A percentile compares a stretch with the other conserved stretches of the same genome.
Evolutionary conservation across 495 filamentous ascomycete species (phyloP).

Genomic region (Ramalina peruviana): DNA sequence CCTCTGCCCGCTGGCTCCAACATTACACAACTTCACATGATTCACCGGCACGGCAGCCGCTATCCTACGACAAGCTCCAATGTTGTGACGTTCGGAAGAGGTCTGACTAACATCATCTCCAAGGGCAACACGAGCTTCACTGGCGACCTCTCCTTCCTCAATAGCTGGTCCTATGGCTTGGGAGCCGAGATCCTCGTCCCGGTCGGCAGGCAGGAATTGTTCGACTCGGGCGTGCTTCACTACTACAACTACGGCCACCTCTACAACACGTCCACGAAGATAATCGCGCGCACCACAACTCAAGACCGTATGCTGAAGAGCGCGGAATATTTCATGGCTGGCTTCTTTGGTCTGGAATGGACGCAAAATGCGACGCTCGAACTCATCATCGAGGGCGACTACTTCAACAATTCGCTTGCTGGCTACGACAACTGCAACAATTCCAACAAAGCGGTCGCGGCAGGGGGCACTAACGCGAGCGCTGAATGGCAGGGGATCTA

Average conservation of each 20-base stretch:
- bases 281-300: conserved; percentile 46
- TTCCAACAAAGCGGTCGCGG: conserved; percentile 12
- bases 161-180: conserved; percentile 36
- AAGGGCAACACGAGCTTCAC: conserved; percentile 24
- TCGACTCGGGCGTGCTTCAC: conserved; percentile 38
- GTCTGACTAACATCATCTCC: conserved; percentile 10
- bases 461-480: conserved; percentile 20
- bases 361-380: conserved; percentile 36
- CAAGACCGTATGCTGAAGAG: conserved; percentile 36
- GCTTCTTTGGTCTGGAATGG: conserved; percentile 49
- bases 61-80: conserved; percentile 25
- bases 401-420: conserved; percentile 27
- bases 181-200: conserved; percentile 38
- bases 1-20: conserved; percentile 39
- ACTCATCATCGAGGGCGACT: conserved; percentile 31
- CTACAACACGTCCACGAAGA: conserved; percentile 44
- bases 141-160: conserved; percentile 37
- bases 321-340: conserved; percentile 34
- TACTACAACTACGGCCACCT: conserved; percentile 48
- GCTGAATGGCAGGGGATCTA: conserved; percentile 28
- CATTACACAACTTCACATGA: conserved; percentile 39
- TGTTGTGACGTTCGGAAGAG: conserved; percentile 21
- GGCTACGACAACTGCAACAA: conserved; percentile 26
- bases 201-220: conserved; percentile 35
- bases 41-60: conserved; percentile 31